Percentiles rank a stretch among this genome's conserved stretches.
Evolutionary conservation across 352 stramenopile species (phyloP).

Genomic region (Phytophthora foliorum): DNA sequence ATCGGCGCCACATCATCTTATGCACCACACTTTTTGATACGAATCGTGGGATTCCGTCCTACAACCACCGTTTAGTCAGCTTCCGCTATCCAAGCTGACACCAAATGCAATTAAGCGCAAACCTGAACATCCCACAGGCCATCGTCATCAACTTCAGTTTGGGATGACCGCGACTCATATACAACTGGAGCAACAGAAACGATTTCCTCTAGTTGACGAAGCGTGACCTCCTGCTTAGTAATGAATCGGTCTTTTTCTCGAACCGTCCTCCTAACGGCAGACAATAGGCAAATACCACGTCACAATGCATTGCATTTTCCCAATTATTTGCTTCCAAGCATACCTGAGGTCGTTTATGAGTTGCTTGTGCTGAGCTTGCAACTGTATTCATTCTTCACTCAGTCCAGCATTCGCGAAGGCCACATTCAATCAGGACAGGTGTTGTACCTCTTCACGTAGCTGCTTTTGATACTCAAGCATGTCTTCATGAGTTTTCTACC

Average conservation of each 20-base stretch:
- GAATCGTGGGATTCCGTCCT: conserved; percentile 71
- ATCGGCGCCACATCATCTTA: conserved; percentile 70
- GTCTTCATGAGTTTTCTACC: conserved; percentile 58
- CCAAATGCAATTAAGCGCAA: neutral
- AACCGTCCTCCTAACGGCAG: conserved; percentile 38
- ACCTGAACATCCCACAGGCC: conserved; percentile 78
- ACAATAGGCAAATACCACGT: neutral
- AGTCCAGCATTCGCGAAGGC: neutral
- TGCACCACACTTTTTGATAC: conserved; percentile 61
- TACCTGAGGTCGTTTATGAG: conserved; percentile 72
- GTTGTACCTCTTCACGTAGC: conserved; percentile 54
- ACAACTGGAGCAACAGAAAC: conserved; percentile 17
- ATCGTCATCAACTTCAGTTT: conserved; percentile 79
- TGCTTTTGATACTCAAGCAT: conserved; percentile 52
- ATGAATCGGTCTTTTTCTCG: conserved; percentile 67
- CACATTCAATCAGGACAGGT: neutral
- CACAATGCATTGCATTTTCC: neutral
- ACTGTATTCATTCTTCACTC: conserved; percentile 17
- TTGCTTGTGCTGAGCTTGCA: conserved; percentile 57
- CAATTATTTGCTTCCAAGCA: neutral
- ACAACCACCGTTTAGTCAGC: neutral
- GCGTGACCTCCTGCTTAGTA: conserved; percentile 48
- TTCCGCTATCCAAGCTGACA: neutral
- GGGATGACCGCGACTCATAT: conserved; percentile 37
- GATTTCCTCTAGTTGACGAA: conserved; percentile 58